Evolutionary conservation across 164 flowering plant genomes (phyloP).

Genomic region (Tinospora cordifolia): DNA sequence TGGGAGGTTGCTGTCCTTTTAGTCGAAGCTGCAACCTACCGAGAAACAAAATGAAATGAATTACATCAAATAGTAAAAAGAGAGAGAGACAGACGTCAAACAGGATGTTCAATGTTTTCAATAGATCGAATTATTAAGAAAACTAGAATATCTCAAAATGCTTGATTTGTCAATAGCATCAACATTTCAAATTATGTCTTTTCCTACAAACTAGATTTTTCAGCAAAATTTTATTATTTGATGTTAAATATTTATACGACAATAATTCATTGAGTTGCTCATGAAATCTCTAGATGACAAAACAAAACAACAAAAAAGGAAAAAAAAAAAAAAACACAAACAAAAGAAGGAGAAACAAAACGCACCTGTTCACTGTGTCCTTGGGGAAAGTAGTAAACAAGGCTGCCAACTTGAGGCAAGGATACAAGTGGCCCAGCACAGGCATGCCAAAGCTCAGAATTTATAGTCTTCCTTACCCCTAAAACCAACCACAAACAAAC

Average conservation of each 20-base stretch:
- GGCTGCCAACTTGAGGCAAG: slow-evolving; percentile 86
- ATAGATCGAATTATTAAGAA: no score
- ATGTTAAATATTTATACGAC: no score
- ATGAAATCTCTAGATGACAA: no score
- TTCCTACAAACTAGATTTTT: no score
- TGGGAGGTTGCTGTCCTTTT: slow-evolving; percentile 70
- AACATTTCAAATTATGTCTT: no score
- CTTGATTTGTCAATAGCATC: no score
- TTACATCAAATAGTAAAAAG: background rate
- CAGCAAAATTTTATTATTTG: no score
- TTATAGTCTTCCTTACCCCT: slow-evolving; percentile 58
- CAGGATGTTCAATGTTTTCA: no score
- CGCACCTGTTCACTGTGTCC: slow-evolving; percentile 98
- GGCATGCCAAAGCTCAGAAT: slow-evolving; percentile 96
- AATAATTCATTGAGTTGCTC: no score
- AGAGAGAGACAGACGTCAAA: no score
- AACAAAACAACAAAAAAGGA: background rate
- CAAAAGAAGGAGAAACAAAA: background rate
- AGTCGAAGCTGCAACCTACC: slow-evolving; percentile 93
- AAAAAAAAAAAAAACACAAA: no score
- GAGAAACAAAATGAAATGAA: slow-evolving; percentile 1
- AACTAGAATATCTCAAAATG: background rate
- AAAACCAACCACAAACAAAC: slow-evolving; percentile 13
- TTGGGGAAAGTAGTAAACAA: slow-evolving; percentile 91
- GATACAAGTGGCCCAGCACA: slow-evolving; percentile 97